phyloP scores from a whole-genome alignment of 1,139 yeast genomes.

The Saccharomyces hybrid region DNA sequence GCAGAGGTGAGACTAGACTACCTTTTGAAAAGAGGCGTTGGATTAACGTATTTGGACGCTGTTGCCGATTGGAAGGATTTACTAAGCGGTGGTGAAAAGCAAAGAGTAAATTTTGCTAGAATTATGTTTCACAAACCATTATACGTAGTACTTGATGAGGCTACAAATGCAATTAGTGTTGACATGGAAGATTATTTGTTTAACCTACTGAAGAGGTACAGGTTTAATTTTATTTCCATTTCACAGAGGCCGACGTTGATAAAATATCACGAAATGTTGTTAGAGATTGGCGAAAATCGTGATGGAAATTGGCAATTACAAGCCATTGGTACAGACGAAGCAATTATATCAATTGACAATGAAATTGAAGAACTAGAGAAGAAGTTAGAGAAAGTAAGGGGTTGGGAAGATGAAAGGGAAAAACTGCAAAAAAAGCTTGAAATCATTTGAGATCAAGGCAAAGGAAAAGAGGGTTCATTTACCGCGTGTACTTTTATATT shows the following conservation, averaged over 20 bases:
- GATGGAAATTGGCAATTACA: constrained; percentile 45
- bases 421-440: constrained; percentile 27
- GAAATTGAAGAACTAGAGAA: constrained; percentile 55
- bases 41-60: constrained; percentile 36
- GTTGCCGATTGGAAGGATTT: constrained; percentile 82
- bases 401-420: constrained; percentile 45
- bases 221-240: constrained; percentile 74
- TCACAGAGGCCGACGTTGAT: constrained; percentile 80
- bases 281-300: constrained; percentile 49
- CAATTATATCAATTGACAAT: constrained; percentile 52
- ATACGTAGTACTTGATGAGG: constrained; percentile 83
- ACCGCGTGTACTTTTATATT: not conserved
- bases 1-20: constrained; percentile 75
- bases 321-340: constrained; percentile 50
- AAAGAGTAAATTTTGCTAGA: constrained; percentile 84
- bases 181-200: constrained; percentile 88
- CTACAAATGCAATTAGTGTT: constrained; percentile 85
- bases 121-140: constrained; percentile 73
- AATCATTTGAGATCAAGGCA: constrained; percentile 9
- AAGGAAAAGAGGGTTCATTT: not conserved
- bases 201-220: constrained; percentile 60
- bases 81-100: constrained; percentile 92
- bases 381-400: constrained; percentile 45
- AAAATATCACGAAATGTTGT: constrained; percentile 70
- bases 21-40: constrained; percentile 43